Conservation (phyloP, 1,284 basidiomycete genomes). For the Athelia psychrophila region DNA sequence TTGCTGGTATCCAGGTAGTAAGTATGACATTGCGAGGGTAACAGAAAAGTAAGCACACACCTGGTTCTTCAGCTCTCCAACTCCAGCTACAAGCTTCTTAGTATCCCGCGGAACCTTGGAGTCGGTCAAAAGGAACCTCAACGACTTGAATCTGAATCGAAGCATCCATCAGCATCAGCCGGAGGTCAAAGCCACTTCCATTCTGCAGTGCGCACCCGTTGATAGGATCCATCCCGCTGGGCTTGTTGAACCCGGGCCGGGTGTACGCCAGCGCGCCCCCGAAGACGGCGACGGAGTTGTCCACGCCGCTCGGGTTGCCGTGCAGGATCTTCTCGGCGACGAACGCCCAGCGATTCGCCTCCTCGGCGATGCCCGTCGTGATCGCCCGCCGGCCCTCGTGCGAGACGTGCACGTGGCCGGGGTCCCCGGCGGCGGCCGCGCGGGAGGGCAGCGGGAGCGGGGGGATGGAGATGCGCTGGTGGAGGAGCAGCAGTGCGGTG, state of each 20-base stretch:
- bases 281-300: conserved; percentile 92
- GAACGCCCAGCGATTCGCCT: conserved; percentile 94
- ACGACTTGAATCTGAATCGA: conserved; percentile 54
- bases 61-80: conserved; percentile 68
- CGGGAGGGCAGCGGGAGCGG: conserved; percentile 40
- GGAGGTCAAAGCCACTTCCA: neutral
- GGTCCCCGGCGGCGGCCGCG: conserved; percentile 33
- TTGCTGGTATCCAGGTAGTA: conserved; percentile 45
- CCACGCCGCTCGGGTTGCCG: conserved; percentile 96
- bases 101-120: conserved; percentile 93
- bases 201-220: conserved; percentile 63
- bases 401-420: conserved; percentile 58
- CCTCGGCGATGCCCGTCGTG: conserved; percentile 58
- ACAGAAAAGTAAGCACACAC: conserved; percentile 44
- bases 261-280: conserved; percentile 95
- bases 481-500: conserved; percentile 76
- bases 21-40: conserved; percentile 7
- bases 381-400: conserved; percentile 66
- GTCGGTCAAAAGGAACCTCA: conserved; percentile 88
- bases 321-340: conserved; percentile 95
- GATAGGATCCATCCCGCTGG: conserved; percentile 82
- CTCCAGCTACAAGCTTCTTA: conserved; percentile 90
- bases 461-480: conserved; percentile 57
- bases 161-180: neutral
- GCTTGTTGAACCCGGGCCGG: conserved; percentile 72